phyloP scores from a whole-genome alignment of 73 alveolate genomes.

The Uronychia binucleata region DNA sequence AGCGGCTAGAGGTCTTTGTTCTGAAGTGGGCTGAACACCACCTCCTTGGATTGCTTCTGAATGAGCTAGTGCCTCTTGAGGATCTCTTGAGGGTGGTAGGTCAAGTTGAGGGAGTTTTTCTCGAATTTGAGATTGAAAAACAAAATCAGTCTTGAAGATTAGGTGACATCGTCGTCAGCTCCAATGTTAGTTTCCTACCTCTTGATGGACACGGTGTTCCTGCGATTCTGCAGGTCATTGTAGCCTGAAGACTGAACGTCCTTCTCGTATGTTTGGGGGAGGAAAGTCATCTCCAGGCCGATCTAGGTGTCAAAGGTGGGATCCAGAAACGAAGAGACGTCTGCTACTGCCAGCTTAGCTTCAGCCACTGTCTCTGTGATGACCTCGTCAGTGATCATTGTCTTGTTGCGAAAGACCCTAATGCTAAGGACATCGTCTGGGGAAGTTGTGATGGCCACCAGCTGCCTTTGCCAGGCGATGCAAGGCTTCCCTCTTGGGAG shows the following conservation, averaged over 20 bases:
- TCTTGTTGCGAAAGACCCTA: not conserved
- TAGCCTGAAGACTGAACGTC: not conserved
- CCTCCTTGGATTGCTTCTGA: not conserved
- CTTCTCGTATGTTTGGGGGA: not conserved
- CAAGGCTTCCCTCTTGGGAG: not conserved
- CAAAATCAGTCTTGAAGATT: not conserved
- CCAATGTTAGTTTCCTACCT: not conserved
- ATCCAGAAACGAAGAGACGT: not conserved
- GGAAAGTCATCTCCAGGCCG: not conserved
- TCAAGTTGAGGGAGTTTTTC: not conserved
- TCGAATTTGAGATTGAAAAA: not conserved
- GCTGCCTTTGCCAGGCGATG: not conserved
- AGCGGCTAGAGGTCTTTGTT: not conserved
- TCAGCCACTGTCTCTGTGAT: not conserved
- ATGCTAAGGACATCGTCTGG: not conserved
- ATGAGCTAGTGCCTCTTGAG: not conserved
- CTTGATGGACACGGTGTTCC: not conserved
- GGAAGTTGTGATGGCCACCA: not conserved
- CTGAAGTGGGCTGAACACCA: not conserved
- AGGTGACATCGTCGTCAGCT: not conserved
- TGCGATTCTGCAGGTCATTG: not conserved
- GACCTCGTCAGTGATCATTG: not conserved
- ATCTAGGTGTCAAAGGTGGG: not conserved
- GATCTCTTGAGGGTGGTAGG: not conserved
- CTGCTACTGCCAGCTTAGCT: not conserved